Conservation (phyloP, 768 basidiomycete species). For the Xanthoconium stramineum region DNA sequence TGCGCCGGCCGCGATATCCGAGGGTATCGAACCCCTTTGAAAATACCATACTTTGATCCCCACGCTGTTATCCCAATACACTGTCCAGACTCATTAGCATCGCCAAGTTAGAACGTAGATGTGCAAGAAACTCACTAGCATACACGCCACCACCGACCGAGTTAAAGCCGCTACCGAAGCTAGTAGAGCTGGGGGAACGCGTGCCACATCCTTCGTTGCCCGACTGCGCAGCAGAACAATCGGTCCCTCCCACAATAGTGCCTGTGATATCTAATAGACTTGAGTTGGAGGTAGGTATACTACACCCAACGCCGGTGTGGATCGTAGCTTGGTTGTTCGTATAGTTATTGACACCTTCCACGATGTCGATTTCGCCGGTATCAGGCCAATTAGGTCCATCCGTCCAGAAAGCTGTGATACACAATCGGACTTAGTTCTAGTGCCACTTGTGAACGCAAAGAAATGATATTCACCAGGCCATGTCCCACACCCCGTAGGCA, state of each 20-base stretch:
- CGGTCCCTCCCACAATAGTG: conserved; percentile 60
- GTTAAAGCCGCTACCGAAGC: conserved; percentile 89
- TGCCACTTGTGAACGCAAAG: background rate
- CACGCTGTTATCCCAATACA: conserved; percentile 46
- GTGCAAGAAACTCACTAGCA: conserved; percentile 59
- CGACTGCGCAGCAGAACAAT: conserved; percentile 69
- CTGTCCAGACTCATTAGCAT: conserved; percentile 6
- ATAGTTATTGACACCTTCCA: conserved; percentile 81
- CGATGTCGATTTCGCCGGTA: conserved; percentile 77
- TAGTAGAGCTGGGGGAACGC: conserved; percentile 53
- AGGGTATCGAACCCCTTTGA: conserved; percentile 65
- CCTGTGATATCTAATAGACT: conserved; percentile 56
- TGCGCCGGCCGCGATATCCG: conserved; percentile 68
- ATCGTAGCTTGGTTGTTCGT: conserved; percentile 81
- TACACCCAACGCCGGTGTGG: conserved; percentile 73
- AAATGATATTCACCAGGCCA: conserved; percentile 55
- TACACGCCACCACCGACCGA: conserved; percentile 83
- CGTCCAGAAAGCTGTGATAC: conserved; percentile 42
- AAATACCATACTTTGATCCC: conserved; percentile 87
- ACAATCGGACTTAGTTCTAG: background rate
- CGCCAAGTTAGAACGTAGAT: background rate
- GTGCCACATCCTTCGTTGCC: conserved; percentile 82
- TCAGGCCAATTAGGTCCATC: conserved; percentile 46
- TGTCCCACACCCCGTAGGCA: conserved; percentile 86
- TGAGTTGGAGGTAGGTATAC: conserved; percentile 47